These are phyloP conservation scores for Fusarium sterilihyphosum DNA, from an alignment of 2,329 filamentous ascomycete genomes.

Conservation along the genomic window DNA sequence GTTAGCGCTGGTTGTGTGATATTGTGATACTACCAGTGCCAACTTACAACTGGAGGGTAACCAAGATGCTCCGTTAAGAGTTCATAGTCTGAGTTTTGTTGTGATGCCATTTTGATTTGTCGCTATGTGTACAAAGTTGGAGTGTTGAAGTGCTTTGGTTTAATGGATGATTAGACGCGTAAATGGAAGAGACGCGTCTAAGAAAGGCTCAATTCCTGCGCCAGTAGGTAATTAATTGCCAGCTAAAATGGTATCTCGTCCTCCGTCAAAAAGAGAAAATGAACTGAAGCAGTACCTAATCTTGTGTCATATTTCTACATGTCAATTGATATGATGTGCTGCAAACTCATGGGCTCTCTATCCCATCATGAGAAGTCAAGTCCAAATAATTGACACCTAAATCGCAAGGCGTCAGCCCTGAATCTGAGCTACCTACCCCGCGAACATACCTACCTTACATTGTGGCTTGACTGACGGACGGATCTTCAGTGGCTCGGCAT, in stretches of 20 bases:
- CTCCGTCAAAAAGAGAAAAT: too few species aligned
- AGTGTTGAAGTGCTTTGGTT: not conserved
- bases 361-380: slow-evolving; percentile 1
- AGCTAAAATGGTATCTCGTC: not conserved
- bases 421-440: slow-evolving; percentile 14
- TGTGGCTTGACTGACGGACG: slow-evolving; percentile 17
- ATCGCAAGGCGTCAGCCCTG: slow-evolving; percentile 29
- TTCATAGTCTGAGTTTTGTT: slow-evolving; percentile 63
- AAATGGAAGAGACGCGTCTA: slow-evolving; percentile 18
- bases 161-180: slow-evolving; percentile 23
- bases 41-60: slow-evolving; percentile 87
- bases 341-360: not conserved
- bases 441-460: slow-evolving; percentile 12
- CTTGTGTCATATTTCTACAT: not conserved
- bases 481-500: slow-evolving; percentile 25
- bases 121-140: not conserved
- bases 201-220: slow-evolving; percentile 8
- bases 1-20: not conserved
- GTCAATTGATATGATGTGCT: not conserved
- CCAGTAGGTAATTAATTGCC: not conserved
- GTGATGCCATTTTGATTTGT: slow-evolving; percentile 43
- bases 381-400: slow-evolving; percentile 10
- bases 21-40: not conserved
- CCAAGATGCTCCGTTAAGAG: slow-evolving; percentile 95
- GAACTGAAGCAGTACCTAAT: too few species aligned